Evolutionary conservation across 345 rosid genomes (phyloP), one percentile per base, ranked within the genome.

Genomic region (Bretschneidera sinensis): DNA sequence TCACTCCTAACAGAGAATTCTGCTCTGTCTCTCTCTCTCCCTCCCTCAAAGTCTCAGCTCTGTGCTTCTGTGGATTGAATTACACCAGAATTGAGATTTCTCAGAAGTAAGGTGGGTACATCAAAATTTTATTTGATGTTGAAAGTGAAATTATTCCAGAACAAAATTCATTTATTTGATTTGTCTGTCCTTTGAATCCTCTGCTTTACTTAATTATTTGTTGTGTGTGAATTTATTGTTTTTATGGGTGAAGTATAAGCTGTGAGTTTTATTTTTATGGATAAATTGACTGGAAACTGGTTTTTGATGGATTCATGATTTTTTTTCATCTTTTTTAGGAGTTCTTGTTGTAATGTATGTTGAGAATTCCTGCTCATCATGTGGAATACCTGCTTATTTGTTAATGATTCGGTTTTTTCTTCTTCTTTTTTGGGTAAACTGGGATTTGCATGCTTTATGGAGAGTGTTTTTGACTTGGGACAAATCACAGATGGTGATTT

Each of bases 91-190:
- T 60, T 31, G 47, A 52, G 72, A 71, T 59, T 71, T 55, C 72
- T 63, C 62, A 34, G 25, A 48, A 17, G 45, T 35, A 71, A 58
- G 63, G 60, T 51, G 50, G 64, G 68, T 48, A 24, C 61, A n/a
- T 20, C 14, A 16, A 43, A 23, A 21, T 50, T 21, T 18, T 68
- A 24, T 35, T 62, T 60, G 34, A 60, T 48, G 58, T 52, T 62
- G 24, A 18, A 43, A 28, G 23, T 59, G 57, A 59, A 48, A 22
- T 60, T 50, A 9, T 56, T n/a, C n/a, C n/a, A n/a, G 16, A 39
- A 5, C 15, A 13, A 39, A 39, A 31, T 31, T 31, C 35, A 31
- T 31, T 31, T 31, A 4, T 9, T 31, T 19, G 13, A 16, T 55
- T 25, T 21, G 10, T 11, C 9, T 13, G 6, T 9, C 24, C n/a